A percentile compares a stretch with the other conserved stretches of the same genome.
These are phyloP conservation scores for Candida sp. DNA, from an alignment of 1,139 yeast species.

Conservation along the genomic window DNA sequence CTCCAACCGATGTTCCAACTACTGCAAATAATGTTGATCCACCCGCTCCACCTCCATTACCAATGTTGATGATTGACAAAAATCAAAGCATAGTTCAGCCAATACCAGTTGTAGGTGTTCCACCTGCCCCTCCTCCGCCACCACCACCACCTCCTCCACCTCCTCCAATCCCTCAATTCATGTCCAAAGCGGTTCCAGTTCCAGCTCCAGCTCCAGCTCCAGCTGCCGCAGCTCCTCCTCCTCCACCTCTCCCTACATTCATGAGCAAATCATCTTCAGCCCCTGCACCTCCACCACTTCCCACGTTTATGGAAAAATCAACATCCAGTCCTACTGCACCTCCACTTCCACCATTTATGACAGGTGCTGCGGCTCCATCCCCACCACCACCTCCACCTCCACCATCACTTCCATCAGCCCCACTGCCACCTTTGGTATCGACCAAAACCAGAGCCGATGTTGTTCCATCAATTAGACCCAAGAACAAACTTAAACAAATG, in stretches of 20 bases:
- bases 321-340: slow-evolving; percentile 1
- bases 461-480: slow-evolving; percentile 47
- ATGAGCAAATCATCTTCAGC: slow-evolving; percentile 6
- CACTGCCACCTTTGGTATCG: background rate
- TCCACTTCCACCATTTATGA: slow-evolving; percentile 3
- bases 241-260: slow-evolving; percentile 8
- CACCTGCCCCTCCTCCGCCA: slow-evolving; percentile 24
- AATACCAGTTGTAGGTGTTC: background rate
- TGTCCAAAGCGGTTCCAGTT: background rate
- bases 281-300: slow-evolving; percentile 20
- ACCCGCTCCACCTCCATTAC: slow-evolving; percentile 5
- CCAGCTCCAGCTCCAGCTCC: slow-evolving; percentile 17
- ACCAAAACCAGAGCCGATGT: slow-evolving; percentile 2
- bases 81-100: background rate
- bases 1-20: background rate
- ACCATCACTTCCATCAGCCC: background rate
- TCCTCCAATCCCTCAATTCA: slow-evolving; percentile 3
- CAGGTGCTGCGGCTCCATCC: slow-evolving; percentile 11
- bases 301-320: slow-evolving; percentile 4
- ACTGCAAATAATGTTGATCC: background rate
- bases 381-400: slow-evolving; percentile 7
- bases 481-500: slow-evolving; percentile 80
- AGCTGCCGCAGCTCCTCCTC: slow-evolving; percentile 25
- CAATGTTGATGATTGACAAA: slow-evolving; percentile 2
- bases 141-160: slow-evolving; percentile 15